A percentile compares a stretch with the other conserved stretches of the same genome.
phyloP scores from a whole-genome alignment of 78 protist species.

The Dictyostelium firmibasis region DNA sequence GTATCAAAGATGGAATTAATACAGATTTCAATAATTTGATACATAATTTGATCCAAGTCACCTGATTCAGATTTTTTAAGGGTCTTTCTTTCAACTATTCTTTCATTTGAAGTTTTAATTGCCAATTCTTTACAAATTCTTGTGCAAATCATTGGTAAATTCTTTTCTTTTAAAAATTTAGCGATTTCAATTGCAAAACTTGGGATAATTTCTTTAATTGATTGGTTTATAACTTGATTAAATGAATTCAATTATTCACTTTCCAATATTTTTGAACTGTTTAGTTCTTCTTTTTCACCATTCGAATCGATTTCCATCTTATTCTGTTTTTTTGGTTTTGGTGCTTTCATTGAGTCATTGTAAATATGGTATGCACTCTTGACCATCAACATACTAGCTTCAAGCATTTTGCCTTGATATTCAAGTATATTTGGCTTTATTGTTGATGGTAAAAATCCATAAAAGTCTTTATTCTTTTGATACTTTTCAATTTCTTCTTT shows the following conservation, averaged over 20 bases:
- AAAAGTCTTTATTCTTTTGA: neutral
- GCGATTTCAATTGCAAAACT: neutral
- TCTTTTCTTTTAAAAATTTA: neutral
- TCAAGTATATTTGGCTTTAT: neutral
- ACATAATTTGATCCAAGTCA: slow-evolving; percentile 1
- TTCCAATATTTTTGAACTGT: neutral
- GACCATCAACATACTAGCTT: slow-evolving; percentile 4
- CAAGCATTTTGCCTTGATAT: neutral
- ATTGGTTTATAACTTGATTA: neutral
- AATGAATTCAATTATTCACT: neutral
- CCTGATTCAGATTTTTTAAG: neutral
- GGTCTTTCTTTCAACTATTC: neutral
- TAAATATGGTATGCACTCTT: neutral
- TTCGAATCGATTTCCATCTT: neutral
- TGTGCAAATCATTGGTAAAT: slow-evolving; percentile 6
- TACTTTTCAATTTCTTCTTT: neutral
- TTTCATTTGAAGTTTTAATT: neutral
- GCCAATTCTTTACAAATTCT: slow-evolving; percentile 3
- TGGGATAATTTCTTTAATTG: neutral
- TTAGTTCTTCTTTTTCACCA: neutral
- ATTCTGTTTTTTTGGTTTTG: neutral
- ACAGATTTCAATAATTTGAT: slow-evolving; percentile 1
- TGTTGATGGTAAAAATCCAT: neutral
- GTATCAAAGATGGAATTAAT: slow-evolving; percentile 20
- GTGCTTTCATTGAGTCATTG: neutral